Evolutionary conservation across 2,329 filamentous ascomycete species (phyloP).

Genomic region (Phialophora macrospora): DNA sequence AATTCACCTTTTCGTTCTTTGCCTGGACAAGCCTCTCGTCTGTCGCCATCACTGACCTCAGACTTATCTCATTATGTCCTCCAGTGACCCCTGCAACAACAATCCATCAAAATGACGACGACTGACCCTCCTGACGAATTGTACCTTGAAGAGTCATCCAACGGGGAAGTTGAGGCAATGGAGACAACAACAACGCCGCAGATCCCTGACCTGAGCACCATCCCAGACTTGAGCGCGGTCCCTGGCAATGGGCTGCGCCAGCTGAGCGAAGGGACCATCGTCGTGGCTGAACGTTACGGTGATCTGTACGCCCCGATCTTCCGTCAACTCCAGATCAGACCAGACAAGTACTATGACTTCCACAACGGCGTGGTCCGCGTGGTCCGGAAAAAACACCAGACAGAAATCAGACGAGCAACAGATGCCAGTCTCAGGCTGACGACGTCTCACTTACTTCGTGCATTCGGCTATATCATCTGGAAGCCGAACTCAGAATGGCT

Average conservation of each 20-base stretch:
- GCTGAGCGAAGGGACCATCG: slow-evolving; percentile 9
- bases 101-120: neutral
- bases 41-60: neutral
- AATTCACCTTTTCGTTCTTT: neutral
- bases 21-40: neutral
- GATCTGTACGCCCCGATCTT: slow-evolving; percentile 26
- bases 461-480: slow-evolving; percentile 32
- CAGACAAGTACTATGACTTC: slow-evolving; percentile 28
- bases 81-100: neutral
- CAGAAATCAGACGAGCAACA: slow-evolving; percentile 24
- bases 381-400: slow-evolving; percentile 29
- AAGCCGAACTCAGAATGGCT: slow-evolving; percentile 26
- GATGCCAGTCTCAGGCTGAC: slow-evolving; percentile 16
- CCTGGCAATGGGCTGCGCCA: slow-evolving; percentile 20
- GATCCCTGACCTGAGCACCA: neutral
- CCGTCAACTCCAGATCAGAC: slow-evolving; percentile 31
- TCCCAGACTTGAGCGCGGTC: slow-evolving; percentile 21
- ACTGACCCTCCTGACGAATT: neutral
- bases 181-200: neutral
- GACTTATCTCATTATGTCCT: neutral
- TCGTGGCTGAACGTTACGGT: slow-evolving; percentile 18
- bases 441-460: slow-evolving; percentile 25
- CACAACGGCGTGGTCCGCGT: slow-evolving; percentile 27
- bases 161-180: neutral
- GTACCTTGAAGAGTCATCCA: neutral